Base-by-base conservation (phyloP, 306 rosid genomes). In the Neltuma alba region DNA sequence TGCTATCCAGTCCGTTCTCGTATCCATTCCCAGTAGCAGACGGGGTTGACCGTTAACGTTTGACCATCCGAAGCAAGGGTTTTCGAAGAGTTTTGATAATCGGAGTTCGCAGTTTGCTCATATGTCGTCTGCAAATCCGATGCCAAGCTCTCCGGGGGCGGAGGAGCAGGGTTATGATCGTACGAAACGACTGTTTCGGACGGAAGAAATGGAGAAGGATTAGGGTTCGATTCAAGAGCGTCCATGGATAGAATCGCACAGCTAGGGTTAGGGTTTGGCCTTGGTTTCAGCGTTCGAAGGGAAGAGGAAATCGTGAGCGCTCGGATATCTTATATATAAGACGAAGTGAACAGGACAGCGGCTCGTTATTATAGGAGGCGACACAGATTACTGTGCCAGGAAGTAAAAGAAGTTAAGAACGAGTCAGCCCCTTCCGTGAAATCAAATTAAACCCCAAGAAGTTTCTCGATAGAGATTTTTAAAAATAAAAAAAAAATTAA, bases 41-140 rank as follows among this genome's bases (percentile, higher is more conserved):
- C 2, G 71, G 18, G 16, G 31, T 3, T 23, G 13, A 65, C 9
- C 23, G 9, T n/a, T 21, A 65, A 40, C 6, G 15, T 9, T 37
- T 65, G 71, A 36, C 30, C 72, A 11, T 38, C 34, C 33, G 72
- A 23, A 9, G 50, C 31, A 21, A n/a, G 33, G 18, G 50, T 34
- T 87, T 16, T 65, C n/a, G 79, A 61, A 72, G 70, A 21, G 50
- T 38, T 20, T 31, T 75, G 83, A 72, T 21, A 28, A 4, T 76
- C 79, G 50, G 4, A 37, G 23, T 66, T 66, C 31, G 31, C 23
- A 33, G 36, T 33, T 33, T 33, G 38, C 38, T 44, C 83, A 7
- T 62, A 50, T 7, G 80, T 37, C 36, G 41, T 74, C 1, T 67
- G 70, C 7, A 67, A 40, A 25, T 57, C 63, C 9, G 63, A 57